Evolutionary conservation across 192 early-diverging fungal genomes (phyloP), one percentile per base, ranked within the genome.

Genomic region (Linnemannia schmuckeri): DNA sequence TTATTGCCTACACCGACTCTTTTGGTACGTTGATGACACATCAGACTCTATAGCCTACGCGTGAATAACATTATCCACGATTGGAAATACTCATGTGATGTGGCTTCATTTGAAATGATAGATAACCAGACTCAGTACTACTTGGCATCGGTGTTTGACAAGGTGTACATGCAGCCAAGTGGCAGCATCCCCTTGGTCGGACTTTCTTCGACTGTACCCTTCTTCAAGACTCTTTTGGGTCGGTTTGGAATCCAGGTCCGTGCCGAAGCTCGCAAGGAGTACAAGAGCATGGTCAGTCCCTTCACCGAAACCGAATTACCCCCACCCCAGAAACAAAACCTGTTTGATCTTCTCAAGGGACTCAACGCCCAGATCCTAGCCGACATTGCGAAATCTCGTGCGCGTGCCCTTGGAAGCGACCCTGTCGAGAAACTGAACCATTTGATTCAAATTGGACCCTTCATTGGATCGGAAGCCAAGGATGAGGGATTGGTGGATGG

Each of bases 1-100:
- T 92, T 75, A 88, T 91, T 49, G 94, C 94, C n/a, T 90, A 87
- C 61, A 92, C 94, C 13, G 95, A 95, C 74, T 93, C 93, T 7
- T 95, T 96, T 82, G 91, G 91, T 91, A 22, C 37, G 76, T 10
- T 55, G 0, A 0, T 22, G 1, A 18, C 3, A 10, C 44, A 3
- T 2, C 42, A 9, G 9, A 6, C 9, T 46, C 44, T 0, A 12
- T 46, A 46, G 44, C 44, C 12, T 46, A 10, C 15, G 12, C 0
- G 44, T 46, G 44, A 0, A 3, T 46, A 13, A 12, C 44, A 15
- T 15, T 46, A 13, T 12, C 12, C 3, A 13, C 13, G 12, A 13
- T 46, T 13, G 44, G 44, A 46, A 46, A 46, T 10, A 46, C 44
- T 46, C 12, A 46, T 15, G 13, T 46, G 44, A 46, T 46, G 13